phyloP scores from a whole-genome alignment of 306 rosid genomes.

The Arachis stenosperma region DNA sequence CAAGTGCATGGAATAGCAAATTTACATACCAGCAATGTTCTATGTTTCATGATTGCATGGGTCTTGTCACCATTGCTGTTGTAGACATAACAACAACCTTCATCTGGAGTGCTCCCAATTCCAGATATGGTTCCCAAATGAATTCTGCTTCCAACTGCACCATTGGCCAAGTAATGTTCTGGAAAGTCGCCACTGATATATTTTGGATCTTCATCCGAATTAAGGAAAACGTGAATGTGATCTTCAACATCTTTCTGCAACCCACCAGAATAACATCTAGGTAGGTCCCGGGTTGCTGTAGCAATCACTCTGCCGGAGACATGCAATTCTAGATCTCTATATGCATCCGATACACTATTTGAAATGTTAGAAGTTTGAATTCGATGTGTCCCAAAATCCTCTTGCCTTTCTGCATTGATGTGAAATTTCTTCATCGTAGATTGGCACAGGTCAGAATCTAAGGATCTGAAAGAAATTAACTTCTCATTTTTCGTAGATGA shows the following conservation, averaged over 20 bases:
- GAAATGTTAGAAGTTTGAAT: conserved; percentile 36
- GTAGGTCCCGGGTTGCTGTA: conserved; percentile 68
- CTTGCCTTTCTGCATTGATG: conserved; percentile 38
- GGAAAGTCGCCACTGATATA: conserved; percentile 39
- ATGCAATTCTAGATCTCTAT: conserved; percentile 79
- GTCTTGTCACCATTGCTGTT: conserved; percentile 70
- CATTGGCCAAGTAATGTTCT: conserved; percentile 40
- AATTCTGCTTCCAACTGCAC: conserved; percentile 52
- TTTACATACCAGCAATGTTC: conserved; percentile 81
- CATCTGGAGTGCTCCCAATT: conserved; percentile 79
- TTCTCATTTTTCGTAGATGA: conserved; percentile 49
- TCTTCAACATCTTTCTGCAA: conserved; percentile 57
- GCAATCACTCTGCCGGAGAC: conserved; percentile 83
- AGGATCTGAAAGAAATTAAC: conserved; percentile 54
- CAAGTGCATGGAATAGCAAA: conserved; percentile 34
- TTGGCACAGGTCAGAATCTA: conserved; percentile 42
- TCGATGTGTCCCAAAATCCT: conserved; percentile 42
- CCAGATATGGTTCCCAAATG: conserved; percentile 86
- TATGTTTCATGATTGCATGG: conserved; percentile 86
- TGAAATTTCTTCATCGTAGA: conserved; percentile 44
- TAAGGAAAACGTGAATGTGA: conserved; percentile 74
- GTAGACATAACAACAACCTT: conserved; percentile 82
- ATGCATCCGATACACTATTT: conserved; percentile 59
- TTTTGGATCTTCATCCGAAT: conserved; percentile 47
- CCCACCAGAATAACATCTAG: conserved; percentile 47